Conservation (phyloP, 2,329 filamentous ascomycete species). For the Calycina marina region DNA sequence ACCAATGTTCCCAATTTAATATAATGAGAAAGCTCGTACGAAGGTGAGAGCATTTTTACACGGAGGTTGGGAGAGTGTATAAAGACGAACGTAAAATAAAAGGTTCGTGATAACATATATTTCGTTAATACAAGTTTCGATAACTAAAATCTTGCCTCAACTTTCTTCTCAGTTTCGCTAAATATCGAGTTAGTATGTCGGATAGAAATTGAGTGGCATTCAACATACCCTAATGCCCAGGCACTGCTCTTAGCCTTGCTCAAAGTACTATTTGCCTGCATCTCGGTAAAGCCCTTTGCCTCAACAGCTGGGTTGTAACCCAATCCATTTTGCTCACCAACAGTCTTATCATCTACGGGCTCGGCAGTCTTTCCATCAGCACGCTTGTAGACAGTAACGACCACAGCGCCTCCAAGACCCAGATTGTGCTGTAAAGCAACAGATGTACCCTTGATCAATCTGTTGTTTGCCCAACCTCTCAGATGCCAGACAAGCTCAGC, state of each 20-base stretch:
- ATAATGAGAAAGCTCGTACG: too few species aligned
- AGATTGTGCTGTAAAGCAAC: constrained; percentile 84
- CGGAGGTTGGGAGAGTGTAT: too few species aligned
- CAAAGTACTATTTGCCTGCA: constrained; percentile 56
- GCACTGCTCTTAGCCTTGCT: constrained; percentile 49
- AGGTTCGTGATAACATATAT: constrained; percentile 1
- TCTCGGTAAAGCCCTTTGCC: constrained; percentile 74
- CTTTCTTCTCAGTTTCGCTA: constrained; percentile 59
- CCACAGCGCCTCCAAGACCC: constrained; percentile 77
- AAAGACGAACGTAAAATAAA: too few species aligned
- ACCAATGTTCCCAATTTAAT: too few species aligned
- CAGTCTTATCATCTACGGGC: constrained; percentile 44
- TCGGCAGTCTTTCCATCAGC: constrained; percentile 60
- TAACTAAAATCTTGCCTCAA: constrained; percentile 55
- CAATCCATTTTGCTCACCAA: constrained; percentile 52
- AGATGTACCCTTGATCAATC: constrained; percentile 51
- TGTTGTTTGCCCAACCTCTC: constrained; percentile 90
- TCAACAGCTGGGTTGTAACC: constrained; percentile 88
- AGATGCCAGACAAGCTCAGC: constrained; percentile 93
- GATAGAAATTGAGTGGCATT: too few species aligned
- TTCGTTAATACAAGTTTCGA: background rate
- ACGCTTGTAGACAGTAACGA: constrained; percentile 78
- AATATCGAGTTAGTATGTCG: too few species aligned
- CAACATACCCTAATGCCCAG: constrained; percentile 73
- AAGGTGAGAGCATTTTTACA: too few species aligned